A percentile compares a stretch with the other conserved stretches of the same genome.
Evolutionary conservation across 148 eudicot species (phyloP).

Genomic region (Amaranthus cruentus): DNA sequence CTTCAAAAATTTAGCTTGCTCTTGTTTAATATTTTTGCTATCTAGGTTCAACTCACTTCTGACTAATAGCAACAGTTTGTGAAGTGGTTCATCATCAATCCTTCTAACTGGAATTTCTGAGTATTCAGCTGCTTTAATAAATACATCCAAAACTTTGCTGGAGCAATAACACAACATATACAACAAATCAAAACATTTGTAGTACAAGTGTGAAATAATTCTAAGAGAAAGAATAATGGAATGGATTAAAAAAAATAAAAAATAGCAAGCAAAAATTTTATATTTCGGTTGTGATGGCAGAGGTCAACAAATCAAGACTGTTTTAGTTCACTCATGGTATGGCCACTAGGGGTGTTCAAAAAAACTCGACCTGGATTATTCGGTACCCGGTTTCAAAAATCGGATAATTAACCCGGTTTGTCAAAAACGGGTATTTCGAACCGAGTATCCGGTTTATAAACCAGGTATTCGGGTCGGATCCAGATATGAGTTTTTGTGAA

Average conservation of each 20-base stretch:
- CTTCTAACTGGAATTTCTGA: constrained; percentile 90
- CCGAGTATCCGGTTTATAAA: no score
- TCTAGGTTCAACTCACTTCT: constrained; percentile 91
- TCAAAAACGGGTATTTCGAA: no score
- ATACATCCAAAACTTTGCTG: constrained; percentile 95
- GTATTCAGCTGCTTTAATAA: constrained; percentile 85
- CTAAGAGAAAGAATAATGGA: not conserved
- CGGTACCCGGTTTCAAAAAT: no score
- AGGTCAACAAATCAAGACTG: no score
- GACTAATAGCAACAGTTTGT: constrained; percentile 67
- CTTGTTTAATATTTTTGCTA: constrained; percentile 83
- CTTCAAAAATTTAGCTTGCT: constrained; percentile 97
- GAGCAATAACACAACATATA: constrained; percentile 16
- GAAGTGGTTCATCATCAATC: constrained; percentile 81
- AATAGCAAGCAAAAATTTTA: not conserved
- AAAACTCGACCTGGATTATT: no score
- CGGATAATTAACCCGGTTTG: no score
- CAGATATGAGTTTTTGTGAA: no score
- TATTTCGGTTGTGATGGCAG: no score
- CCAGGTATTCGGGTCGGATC: no score
- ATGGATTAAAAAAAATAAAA: not conserved
- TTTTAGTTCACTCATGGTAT: no score
- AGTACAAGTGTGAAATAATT: not conserved
- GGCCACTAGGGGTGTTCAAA: no score
- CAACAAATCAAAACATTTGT: not conserved